Conservation (phyloP, 345 rosid genomes). For the Laguncularia racemosa region DNA sequence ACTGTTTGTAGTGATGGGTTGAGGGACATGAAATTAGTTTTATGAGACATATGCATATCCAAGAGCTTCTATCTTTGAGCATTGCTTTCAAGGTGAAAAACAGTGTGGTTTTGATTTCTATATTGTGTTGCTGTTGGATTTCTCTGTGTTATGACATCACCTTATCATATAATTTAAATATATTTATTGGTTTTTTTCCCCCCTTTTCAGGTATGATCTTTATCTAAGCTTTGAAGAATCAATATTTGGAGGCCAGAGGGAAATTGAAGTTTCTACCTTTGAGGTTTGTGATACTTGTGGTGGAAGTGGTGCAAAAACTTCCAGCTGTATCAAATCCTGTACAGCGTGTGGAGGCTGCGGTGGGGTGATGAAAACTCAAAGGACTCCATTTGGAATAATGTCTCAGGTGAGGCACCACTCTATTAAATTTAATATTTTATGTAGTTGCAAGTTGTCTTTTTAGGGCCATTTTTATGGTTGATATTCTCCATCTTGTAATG, state of each 20-base stretch:
- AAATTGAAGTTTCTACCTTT: conserved; percentile 54
- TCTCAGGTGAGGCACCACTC: conserved; percentile 52
- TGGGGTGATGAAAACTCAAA: conserved; percentile 56
- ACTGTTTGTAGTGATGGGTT: too few species aligned
- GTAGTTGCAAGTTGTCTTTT: conserved; percentile 1
- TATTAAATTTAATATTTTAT: conserved; percentile 7
- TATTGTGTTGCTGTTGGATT: too few species aligned
- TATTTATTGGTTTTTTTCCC: background rate
- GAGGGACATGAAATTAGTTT: too few species aligned
- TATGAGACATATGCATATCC: too few species aligned
- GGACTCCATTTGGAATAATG: conserved; percentile 85
- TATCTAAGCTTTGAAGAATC: conserved; percentile 87
- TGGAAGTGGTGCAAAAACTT: conserved; percentile 87
- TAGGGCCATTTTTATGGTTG: background rate
- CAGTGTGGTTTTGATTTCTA: too few species aligned
- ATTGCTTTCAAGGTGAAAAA: too few species aligned
- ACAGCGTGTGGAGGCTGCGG: conserved; percentile 76
- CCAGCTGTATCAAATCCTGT: conserved; percentile 48
- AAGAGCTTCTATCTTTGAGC: too few species aligned
- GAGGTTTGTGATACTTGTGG: conserved; percentile 63
- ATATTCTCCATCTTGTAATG: background rate
- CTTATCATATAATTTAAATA: too few species aligned
- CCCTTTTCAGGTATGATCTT: conserved; percentile 49
- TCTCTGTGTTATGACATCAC: too few species aligned
- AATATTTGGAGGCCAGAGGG: conserved; percentile 61